Evolutionary conservation across 768 basidiomycete genomes (phyloP).

Genomic region (Russula foetens): DNA sequence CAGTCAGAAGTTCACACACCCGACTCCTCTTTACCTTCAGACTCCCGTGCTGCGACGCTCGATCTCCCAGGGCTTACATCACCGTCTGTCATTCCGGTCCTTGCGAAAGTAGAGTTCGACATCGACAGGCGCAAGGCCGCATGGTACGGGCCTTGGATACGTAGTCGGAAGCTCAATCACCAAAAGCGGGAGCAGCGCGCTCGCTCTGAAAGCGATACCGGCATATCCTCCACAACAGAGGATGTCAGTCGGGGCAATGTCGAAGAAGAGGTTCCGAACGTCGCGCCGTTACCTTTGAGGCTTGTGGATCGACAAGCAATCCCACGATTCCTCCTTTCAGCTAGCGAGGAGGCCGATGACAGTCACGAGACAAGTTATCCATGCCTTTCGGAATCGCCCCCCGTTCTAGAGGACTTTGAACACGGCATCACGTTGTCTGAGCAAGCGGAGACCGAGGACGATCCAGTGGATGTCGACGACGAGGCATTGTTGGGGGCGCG

Average conservation of each 20-base stretch:
- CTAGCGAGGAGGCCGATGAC: slow-evolving; percentile 20
- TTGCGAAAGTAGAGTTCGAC: slow-evolving; percentile 95
- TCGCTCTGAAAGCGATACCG: slow-evolving; percentile 12
- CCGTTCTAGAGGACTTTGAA: slow-evolving; percentile 26
- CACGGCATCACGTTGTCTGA: slow-evolving; percentile 27
- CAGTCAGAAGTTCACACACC: slow-evolving; percentile 24
- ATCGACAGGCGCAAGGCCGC: slow-evolving; percentile 71
- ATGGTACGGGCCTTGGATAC: slow-evolving; percentile 84
- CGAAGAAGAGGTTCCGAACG: slow-evolving; percentile 22
- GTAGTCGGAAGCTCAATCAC: slow-evolving; percentile 52
- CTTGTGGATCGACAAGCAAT: slow-evolving; percentile 38
- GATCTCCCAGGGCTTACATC: slow-evolving; percentile 61
- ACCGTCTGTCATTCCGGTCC: slow-evolving; percentile 63
- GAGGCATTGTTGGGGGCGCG: slow-evolving; percentile 25
- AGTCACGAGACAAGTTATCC: slow-evolving; percentile 10
- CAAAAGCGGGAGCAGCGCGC: slow-evolving; percentile 36
- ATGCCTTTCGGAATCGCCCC: slow-evolving; percentile 16
- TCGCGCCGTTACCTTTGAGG: slow-evolving; percentile 39
- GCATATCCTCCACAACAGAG: slow-evolving; percentile 9
- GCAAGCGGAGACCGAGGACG: slow-evolving; percentile 24
- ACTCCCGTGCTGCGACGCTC: slow-evolving; percentile 39
- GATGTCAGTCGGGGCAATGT: slow-evolving; percentile 22
- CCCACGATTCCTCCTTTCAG: slow-evolving; percentile 19
- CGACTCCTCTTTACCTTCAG: slow-evolving; percentile 27
- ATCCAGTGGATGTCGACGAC: slow-evolving; percentile 35